Conservation (phyloP, 1,284 basidiomycete genomes). For the Rhodotorula sp. region DNA sequence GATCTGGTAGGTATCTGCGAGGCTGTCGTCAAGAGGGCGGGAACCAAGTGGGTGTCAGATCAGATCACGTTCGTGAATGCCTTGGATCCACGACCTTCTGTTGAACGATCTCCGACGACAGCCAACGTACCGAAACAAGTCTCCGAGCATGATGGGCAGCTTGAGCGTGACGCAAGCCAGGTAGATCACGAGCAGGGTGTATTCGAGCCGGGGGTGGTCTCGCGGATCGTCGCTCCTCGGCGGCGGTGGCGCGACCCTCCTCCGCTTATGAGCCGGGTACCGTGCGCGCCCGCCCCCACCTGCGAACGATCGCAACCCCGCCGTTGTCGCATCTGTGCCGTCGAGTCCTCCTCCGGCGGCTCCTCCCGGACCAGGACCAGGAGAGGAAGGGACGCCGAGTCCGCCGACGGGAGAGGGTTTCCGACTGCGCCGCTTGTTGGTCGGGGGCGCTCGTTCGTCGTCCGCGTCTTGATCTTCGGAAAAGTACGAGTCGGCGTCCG, state of each 20-base stretch:
- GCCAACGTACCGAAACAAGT: constrained; percentile 39
- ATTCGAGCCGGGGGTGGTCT: constrained; percentile 19
- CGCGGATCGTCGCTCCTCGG: constrained; percentile 17
- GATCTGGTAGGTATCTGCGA: constrained; percentile 39
- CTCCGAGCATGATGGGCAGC: constrained; percentile 41
- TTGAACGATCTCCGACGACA: not conserved
- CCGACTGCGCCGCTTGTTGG: not conserved
- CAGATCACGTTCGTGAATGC: not conserved
- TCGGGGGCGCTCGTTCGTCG: constrained; percentile 17
- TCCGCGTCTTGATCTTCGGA: constrained; percentile 23
- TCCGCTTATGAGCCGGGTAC: not conserved
- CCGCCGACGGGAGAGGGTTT: not conserved
- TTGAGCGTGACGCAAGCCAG: constrained; percentile 39
- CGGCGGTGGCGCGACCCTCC: not conserved
- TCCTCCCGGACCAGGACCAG: not conserved
- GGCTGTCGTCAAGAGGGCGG: constrained; percentile 17
- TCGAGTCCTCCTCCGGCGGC: no score
- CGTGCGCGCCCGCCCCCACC: not conserved
- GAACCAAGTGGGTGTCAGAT: not conserved
- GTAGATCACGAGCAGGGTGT: constrained; percentile 41
- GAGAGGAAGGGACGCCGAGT: not conserved
- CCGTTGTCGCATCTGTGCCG: not conserved
- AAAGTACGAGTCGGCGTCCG: constrained; percentile 15
- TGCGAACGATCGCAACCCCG: no score
- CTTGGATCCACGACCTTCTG: no score